Evolutionary conservation across 2,329 filamentous ascomycete species (phyloP), one percentile per base, ranked within the genome.

Genomic region (Colletotrichum sp.): DNA sequence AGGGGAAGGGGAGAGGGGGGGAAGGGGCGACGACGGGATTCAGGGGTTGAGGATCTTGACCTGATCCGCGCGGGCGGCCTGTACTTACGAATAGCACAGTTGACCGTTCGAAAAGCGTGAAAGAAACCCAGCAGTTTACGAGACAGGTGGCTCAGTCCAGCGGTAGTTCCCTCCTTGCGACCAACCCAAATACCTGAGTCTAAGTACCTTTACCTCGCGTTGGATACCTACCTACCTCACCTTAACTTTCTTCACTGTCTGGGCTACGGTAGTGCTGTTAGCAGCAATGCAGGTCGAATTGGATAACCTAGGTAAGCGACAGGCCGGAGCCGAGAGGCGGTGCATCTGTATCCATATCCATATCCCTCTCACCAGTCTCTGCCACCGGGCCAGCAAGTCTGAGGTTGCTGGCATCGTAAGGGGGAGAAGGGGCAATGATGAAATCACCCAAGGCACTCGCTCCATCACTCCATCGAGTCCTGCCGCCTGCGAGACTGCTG

Each of bases 391-490:
- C 55, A 57, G 48, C 28, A 57, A 36, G 43, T 10, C 15, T n/a
- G 21, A 60, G 52, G 32, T n/a, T 43, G 38, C 38, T n/a, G 38
- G 38, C 38, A n/a, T 5, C 18, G 38, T 43, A n/a, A 43, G 38
- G 55, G 66, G 36, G 28, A 52, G 60, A 61, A 30, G 43, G 48
- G 32, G 57, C 57, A 58, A 63, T 70, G 71, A 72, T 58, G 74
- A 78, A 75, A 80, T 80, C 80, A 77, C 65, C 26, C n/a, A 52
- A 21, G 43, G 43, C 43, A 52, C 12, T 52, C n/a, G 12, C 12
- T 52, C 43, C 38, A 48, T 48, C 38, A 24, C 43, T 52, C 43
- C 43, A 48, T 48, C 43, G 43, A 48, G 43, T 16, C 10, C 9
- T 26, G 52, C 15, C 21, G 52, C 21, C 32, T 15, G 34, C 71